These are phyloP conservation scores for Candida anutae DNA, from an alignment of 1,139 yeast genomes.

Conservation along the genomic window DNA sequence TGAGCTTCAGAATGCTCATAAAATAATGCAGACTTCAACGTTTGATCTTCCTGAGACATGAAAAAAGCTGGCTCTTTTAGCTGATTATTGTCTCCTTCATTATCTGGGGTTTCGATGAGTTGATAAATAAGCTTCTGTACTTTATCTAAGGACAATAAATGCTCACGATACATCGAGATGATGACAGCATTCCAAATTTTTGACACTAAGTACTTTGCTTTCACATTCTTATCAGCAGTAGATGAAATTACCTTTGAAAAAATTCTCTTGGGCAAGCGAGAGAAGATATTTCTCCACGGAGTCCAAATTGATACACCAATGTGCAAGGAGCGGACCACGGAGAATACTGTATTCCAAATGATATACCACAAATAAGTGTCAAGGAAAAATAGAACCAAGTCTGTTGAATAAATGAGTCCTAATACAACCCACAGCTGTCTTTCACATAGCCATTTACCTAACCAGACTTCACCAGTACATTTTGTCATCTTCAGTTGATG, in stretches of 20 bases:
- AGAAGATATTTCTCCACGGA: slow-evolving; percentile 49
- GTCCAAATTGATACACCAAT: slow-evolving; percentile 51
- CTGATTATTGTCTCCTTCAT: slow-evolving; percentile 16
- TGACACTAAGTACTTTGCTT: slow-evolving; percentile 32
- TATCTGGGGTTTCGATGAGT: slow-evolving; percentile 18
- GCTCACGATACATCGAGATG: slow-evolving; percentile 52
- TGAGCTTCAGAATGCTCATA: slow-evolving; percentile 39
- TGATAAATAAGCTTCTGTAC: slow-evolving; percentile 41
- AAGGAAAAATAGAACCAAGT: slow-evolving; percentile 40
- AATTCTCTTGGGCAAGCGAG: slow-evolving; percentile 44
- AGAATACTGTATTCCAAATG: slow-evolving; percentile 44
- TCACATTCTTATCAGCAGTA: slow-evolving; percentile 19
- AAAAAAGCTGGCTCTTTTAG: slow-evolving; percentile 43
- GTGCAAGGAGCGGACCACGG: slow-evolving; percentile 40
- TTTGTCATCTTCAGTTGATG: slow-evolving; percentile 28
- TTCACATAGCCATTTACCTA: slow-evolving; percentile 32
- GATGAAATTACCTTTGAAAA: slow-evolving; percentile 35
- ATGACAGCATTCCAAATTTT: slow-evolving; percentile 48
- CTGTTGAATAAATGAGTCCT: slow-evolving; percentile 29
- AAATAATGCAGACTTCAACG: slow-evolving; percentile 25
- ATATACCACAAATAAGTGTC: slow-evolving; percentile 54
- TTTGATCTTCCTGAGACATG: slow-evolving; percentile 44
- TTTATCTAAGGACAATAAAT: slow-evolving; percentile 42
- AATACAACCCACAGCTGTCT: slow-evolving; percentile 35
- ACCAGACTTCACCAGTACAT: slow-evolving; percentile 39